Conservation (phyloP, 257 asterid species). For the Craterostigma plantagineum region DNA sequence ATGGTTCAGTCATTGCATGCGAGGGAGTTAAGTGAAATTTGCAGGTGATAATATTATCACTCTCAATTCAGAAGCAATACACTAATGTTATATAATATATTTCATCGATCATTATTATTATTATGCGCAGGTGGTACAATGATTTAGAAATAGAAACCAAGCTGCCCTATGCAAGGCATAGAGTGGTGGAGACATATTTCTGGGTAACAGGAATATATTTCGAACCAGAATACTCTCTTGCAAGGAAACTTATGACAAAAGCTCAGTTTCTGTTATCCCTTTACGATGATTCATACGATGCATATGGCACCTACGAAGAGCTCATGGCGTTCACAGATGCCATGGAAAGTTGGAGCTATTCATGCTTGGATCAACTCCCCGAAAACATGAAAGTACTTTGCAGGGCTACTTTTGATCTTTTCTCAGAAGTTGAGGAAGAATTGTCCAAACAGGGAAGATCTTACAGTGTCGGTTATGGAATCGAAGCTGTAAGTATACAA, state of each 20-base stretch:
- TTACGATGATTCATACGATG: slow-evolving; percentile 18
- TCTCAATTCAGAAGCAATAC: no score
- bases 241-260: slow-evolving; percentile 12
- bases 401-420: slow-evolving; percentile 10
- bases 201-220: slow-evolving; percentile 17
- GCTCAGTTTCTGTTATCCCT: slow-evolving; percentile 5
- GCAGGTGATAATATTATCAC: no score
- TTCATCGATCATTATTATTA: no score
- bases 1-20: slow-evolving; percentile 13
- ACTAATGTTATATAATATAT: no score
- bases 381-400: slow-evolving; percentile 13
- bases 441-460: slow-evolving; percentile 9
- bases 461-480: slow-evolving; percentile 12
- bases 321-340: slow-evolving; percentile 13
- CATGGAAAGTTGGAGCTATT: slow-evolving; percentile 19
- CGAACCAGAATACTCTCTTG: slow-evolving; percentile 16
- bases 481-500: slow-evolving; percentile 11
- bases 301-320: slow-evolving; percentile 10
- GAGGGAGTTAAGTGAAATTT: slow-evolving; percentile 11
- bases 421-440: slow-evolving; percentile 14
- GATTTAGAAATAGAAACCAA: slow-evolving; percentile 11
- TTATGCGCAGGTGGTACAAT: slow-evolving; percentile 22
- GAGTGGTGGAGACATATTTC: slow-evolving; percentile 20
- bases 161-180: slow-evolving; percentile 15
- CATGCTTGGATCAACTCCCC: slow-evolving; percentile 16